Conservation (phyloP, 1,284 basidiomycete species). For the Pterulicium gracile region DNA sequence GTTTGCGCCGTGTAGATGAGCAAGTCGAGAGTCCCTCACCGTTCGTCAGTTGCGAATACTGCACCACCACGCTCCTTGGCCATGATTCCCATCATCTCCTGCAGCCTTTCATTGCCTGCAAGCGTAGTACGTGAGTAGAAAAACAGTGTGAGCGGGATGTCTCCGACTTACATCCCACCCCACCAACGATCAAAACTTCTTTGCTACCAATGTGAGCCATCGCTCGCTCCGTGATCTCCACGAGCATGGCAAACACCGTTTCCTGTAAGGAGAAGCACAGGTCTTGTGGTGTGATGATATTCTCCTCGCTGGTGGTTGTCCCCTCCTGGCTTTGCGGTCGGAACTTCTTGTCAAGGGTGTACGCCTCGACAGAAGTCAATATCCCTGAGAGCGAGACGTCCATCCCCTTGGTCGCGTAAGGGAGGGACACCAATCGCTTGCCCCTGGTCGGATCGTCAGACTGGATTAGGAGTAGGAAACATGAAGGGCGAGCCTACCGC, state of each 20-base stretch:
- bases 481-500: slow-evolving; percentile 39
- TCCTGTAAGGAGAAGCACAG: slow-evolving; percentile 97
- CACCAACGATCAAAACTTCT: slow-evolving; percentile 96
- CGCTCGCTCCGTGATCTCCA: slow-evolving; percentile 97
- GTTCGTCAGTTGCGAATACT: slow-evolving; percentile 94
- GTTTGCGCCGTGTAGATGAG: slow-evolving; percentile 3
- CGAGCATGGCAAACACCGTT: slow-evolving; percentile 96
- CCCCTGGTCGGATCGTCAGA: slow-evolving; percentile 37
- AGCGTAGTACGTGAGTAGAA: slow-evolving; percentile 1
- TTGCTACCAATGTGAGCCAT: slow-evolving; percentile 98
- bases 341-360: slow-evolving; percentile 74
- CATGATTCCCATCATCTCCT: slow-evolving; percentile 99
- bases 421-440: slow-evolving; percentile 69
- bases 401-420: slow-evolving; percentile 99
- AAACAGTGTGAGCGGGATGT: background rate
- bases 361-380: slow-evolving; percentile 80
- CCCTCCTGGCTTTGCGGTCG: slow-evolving; percentile 27
- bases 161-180: slow-evolving; percentile 85
- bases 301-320: slow-evolving; percentile 34
- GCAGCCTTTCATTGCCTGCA: slow-evolving; percentile 83
- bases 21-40: slow-evolving; percentile 34
- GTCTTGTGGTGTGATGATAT: slow-evolving; percentile 87
- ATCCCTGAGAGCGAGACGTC: slow-evolving; percentile 94
- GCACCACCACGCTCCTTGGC: slow-evolving; percentile 80
- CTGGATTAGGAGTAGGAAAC: slow-evolving; percentile 5